Evolutionary conservation across 108 stramenopile genomes (phyloP).

Genomic region (Stephanodiscus minutulus): DNA sequence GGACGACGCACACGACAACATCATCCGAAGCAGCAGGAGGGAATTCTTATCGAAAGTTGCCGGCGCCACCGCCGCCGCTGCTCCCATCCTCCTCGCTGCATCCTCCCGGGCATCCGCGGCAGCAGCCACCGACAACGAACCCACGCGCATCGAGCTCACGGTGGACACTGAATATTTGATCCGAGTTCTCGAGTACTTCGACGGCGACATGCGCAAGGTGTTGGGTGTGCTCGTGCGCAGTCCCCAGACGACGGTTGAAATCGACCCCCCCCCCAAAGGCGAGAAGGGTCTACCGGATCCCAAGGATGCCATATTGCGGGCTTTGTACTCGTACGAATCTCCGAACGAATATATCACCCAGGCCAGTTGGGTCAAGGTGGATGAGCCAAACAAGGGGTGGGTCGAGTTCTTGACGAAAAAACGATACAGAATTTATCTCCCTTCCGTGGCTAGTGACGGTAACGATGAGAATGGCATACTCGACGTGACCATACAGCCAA

Average conservation of each 20-base stretch:
- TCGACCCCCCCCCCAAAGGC: slow-evolving; percentile 22
- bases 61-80: background rate
- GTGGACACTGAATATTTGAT: slow-evolving; percentile 47
- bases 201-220: slow-evolving; percentile 48
- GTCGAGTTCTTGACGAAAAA: slow-evolving; percentile 43
- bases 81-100: slow-evolving; percentile 4
- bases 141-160: slow-evolving; percentile 33
- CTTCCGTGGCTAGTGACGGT: slow-evolving; percentile 11
- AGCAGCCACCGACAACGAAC: slow-evolving; percentile 9
- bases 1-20: background rate
- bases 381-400: slow-evolving; percentile 22
- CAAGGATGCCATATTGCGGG: slow-evolving; percentile 44
- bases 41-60: background rate
- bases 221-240: slow-evolving; percentile 31
- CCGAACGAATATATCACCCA: slow-evolving; percentile 26
- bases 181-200: slow-evolving; percentile 40
- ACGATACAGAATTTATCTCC: slow-evolving; percentile 20
- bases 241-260: slow-evolving; percentile 31
- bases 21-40: background rate
- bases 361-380: slow-evolving; percentile 48
- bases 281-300: background rate
- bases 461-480: slow-evolving; percentile 8
- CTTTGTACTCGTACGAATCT: slow-evolving; percentile 27
- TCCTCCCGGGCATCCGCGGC: slow-evolving; percentile 1
- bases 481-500: slow-evolving; percentile 9